Conservation (phyloP, 1,284 basidiomycete genomes). For the Earliella scabrosa region DNA sequence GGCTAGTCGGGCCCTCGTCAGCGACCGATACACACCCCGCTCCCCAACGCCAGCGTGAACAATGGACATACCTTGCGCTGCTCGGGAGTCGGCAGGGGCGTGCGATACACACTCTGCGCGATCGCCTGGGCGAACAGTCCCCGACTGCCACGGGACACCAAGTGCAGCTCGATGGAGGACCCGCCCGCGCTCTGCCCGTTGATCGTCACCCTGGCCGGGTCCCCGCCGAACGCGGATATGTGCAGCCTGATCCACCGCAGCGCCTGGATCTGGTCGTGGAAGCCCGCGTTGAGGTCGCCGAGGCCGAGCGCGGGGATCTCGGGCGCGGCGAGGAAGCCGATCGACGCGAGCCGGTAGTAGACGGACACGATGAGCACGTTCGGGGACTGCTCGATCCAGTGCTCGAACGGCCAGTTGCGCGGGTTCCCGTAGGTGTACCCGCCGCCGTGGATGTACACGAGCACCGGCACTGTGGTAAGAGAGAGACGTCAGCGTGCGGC, state of each 20-base stretch:
- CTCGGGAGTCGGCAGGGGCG: no score
- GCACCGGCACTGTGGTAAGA: conserved; percentile 52
- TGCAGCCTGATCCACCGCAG: conserved; percentile 65
- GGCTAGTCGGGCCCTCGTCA: no score
- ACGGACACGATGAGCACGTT: conserved; percentile 47
- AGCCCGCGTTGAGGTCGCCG: conserved; percentile 63
- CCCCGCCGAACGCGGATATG: conserved; percentile 67
- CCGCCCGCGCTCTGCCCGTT: no score
- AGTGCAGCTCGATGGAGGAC: no score
- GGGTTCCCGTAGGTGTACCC: conserved; percentile 51
- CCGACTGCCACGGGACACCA: no score
- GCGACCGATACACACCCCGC: no score
- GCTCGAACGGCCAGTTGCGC: conserved; percentile 32
- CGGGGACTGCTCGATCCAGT: conserved; percentile 40
- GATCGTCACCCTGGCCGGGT: conserved; percentile 35
- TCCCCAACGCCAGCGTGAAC: no score
- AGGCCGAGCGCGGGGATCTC: conserved; percentile 33
- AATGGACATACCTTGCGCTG: no score
- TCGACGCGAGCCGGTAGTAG: conserved; percentile 46
- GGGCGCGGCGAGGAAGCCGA: conserved; percentile 48
- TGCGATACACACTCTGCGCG: no score
- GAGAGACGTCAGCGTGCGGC: conserved; percentile 9
- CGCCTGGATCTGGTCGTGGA: conserved; percentile 63
- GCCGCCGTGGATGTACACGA: conserved; percentile 73
- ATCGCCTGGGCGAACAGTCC: no score